Evolutionary conservation across 208 protist genomes (phyloP).

Genomic region (Acanthamoeba healyi): DNA sequence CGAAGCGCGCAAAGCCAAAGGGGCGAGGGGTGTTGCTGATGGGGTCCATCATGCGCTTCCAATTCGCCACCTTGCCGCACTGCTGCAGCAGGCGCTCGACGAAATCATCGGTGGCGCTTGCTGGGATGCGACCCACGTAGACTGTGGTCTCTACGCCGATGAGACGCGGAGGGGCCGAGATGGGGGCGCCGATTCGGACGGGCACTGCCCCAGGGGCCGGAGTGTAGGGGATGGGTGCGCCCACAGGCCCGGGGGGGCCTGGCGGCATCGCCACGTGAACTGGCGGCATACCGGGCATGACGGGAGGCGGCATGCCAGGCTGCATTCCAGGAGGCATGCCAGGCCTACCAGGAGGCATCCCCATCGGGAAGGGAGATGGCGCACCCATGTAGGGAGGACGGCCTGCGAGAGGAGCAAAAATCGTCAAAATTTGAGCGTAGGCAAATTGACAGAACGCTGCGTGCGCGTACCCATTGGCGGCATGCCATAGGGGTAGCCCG

Average conservation of each 20-base stretch:
- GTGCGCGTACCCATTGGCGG: neutral
- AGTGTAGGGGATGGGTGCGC: neutral
- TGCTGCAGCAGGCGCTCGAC: constrained; percentile 73
- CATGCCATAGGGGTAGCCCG: neutral
- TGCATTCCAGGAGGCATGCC: neutral
- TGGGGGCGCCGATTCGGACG: neutral
- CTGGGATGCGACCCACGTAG: constrained; percentile 80
- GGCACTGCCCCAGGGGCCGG: neutral
- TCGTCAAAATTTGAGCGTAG: neutral
- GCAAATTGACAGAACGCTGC: no score
- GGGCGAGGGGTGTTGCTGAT: constrained; percentile 72
- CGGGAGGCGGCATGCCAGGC: neutral
- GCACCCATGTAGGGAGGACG: neutral
- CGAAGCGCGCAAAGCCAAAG: constrained; percentile 81
- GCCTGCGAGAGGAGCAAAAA: neutral
- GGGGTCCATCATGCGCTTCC: constrained; percentile 80
- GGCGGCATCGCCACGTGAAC: neutral
- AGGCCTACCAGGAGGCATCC: no score
- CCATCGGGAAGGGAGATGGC: neutral
- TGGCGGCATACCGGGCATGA: neutral
- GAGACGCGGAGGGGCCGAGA: neutral
- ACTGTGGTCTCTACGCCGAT: constrained; percentile 65
- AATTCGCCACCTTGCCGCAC: constrained; percentile 79
- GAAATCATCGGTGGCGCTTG: constrained; percentile 78
- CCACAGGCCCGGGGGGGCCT: neutral